Evolutionary conservation across 2,329 filamentous ascomycete genomes (phyloP), one percentile per base, ranked within the genome.

Genomic region (Lecanosticta acicola): DNA sequence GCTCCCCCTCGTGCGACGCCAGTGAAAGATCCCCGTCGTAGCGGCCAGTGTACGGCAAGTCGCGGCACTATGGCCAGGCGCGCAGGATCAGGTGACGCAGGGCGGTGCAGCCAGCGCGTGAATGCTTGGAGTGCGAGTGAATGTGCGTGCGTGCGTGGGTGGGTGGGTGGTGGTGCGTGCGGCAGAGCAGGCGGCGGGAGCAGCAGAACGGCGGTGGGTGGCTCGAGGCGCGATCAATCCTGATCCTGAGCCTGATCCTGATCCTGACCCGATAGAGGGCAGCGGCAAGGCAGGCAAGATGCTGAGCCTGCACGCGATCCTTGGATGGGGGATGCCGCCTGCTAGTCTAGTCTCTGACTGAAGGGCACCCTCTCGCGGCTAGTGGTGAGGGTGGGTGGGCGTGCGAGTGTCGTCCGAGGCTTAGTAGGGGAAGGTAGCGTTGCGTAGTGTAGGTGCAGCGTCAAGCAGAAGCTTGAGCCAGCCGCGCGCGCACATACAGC

Each of bases 21-120:
- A 29, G 24, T 29, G 24, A 29, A 29, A 7, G 24, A 29, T 29
- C 24, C 24, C 24, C 24, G 24, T 29, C 24, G 24, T 7, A 11
- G 24, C 24, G 24, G 24, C 24, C 24, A n/a, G n/a, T n/a, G n/a
- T n/a, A 29, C 24, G 24, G 24, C 24, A 29, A 29, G 24, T 29
- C 24, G 24, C 24, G 24, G 24, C 24, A 50, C 48, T 49, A 43
- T 49, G 53, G 48, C 52, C 24, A n/a, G n/a, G n/a, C n/a, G n/a
- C n/a, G n/a, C n/a, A n/a, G n/a, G n/a, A 53, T 51, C 48, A 53
- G 51, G 51, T 53, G 48, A 51, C 48, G 46, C 50, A 45, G 46
- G 35, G 35, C 14, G 38, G 36, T 37, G 39, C 33, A 14, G n/a
- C n/a, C n/a, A n/a, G n/a, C n/a, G n/a, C n/a, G n/a, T n/a, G n/a